A percentile compares a stretch with the other conserved stretches of the same genome.
These are phyloP conservation scores for Cadophora sp. DNA, from an alignment of 2,329 filamentous ascomycete species.

Conservation along the genomic window DNA sequence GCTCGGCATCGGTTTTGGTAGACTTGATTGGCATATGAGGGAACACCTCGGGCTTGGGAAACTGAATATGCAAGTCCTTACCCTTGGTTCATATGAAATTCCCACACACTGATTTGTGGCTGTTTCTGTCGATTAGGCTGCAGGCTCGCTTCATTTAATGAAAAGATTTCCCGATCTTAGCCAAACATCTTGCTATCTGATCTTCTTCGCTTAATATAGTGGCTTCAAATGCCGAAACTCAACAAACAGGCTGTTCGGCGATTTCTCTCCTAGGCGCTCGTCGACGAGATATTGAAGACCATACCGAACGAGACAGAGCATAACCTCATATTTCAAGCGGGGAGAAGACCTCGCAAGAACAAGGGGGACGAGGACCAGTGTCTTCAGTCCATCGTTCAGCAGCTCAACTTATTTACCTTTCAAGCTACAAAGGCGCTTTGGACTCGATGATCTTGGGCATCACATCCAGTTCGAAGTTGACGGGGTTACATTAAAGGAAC, in stretches of 20 bases:
- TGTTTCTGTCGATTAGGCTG: not conserved
- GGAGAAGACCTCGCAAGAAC: too few species aligned
- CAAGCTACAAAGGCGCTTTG: too few species aligned
- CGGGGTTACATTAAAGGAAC: too few species aligned
- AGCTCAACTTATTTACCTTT: too few species aligned
- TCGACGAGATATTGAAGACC: too few species aligned
- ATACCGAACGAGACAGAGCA: too few species aligned
- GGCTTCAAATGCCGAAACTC: not conserved
- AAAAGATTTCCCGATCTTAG: not conserved
- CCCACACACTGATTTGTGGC: not conserved
- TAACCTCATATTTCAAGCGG: too few species aligned
- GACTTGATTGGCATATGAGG: not conserved
- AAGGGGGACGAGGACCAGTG: too few species aligned
- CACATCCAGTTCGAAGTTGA: too few species aligned
- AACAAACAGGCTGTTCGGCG: not conserved
- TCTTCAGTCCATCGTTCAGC: too few species aligned
- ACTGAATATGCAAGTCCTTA: not conserved
- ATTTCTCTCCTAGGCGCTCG: not conserved
- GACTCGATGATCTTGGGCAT: too few species aligned
- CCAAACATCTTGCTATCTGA: not conserved
- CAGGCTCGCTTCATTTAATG: not conserved
- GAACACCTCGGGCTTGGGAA: not conserved
- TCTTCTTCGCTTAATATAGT: not conserved
- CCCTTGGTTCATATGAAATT: not conserved
- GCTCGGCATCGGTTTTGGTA: not conserved